phyloP scores from a whole-genome alignment of 139 green algal species.

The Haematococcus lacustris region DNA sequence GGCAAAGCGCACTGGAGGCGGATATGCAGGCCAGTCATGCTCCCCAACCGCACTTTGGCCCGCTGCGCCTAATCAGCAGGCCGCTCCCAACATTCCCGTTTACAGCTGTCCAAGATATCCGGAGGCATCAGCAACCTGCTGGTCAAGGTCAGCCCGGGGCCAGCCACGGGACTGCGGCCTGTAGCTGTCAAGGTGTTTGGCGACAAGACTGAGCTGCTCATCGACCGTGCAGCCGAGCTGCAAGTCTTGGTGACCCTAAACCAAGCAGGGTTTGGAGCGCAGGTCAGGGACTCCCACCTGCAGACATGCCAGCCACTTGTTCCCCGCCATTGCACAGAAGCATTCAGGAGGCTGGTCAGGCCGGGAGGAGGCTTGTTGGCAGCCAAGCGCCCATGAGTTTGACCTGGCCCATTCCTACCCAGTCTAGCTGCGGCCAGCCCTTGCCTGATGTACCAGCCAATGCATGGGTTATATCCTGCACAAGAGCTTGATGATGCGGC shows the following conservation, averaged over 20 bases:
- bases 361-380: too few species aligned
- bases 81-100: not conserved
- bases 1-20: conserved; percentile 6
- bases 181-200: conserved; percentile 83
- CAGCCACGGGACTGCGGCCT: conserved; percentile 11
- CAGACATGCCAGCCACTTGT: too few species aligned
- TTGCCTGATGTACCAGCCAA: too few species aligned
- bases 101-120: conserved; percentile 55
- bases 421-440: too few species aligned
- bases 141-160: conserved; percentile 39
- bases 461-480: too few species aligned
- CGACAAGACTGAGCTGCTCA: conserved; percentile 77
- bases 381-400: too few species aligned
- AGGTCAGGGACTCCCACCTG: too few species aligned
- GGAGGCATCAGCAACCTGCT: conserved; percentile 86
- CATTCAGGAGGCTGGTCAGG: too few species aligned
- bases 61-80: not conserved
- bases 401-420: too few species aligned
- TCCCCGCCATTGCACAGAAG: too few species aligned
- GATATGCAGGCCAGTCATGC: not conserved
- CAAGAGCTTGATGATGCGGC: too few species aligned
- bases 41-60: not conserved
- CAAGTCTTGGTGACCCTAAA: conserved; percentile 50
- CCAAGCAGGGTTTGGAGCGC: conserved; percentile 63
- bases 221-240: conserved; percentile 68